Evolutionary conservation across 164 flowering plant species (phyloP).

Genomic region (Brasenia schreberi): DNA sequence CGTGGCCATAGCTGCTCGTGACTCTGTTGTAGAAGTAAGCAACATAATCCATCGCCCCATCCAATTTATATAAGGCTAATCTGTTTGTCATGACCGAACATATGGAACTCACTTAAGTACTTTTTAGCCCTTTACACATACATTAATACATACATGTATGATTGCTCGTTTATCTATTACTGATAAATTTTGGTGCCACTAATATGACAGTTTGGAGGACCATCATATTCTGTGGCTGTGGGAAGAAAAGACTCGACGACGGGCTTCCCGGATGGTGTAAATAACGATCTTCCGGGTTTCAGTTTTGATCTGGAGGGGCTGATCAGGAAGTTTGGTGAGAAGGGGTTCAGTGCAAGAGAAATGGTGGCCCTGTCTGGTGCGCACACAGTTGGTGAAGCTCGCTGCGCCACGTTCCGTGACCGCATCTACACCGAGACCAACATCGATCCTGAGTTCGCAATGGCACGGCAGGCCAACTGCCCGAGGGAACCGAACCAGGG

Average conservation of each 20-base stretch:
- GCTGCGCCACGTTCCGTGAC: constrained; percentile 15
- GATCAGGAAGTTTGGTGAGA: constrained; percentile 9
- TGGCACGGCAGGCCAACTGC: constrained; percentile 12
- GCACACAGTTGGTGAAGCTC: constrained; percentile 33
- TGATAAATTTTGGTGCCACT: background rate
- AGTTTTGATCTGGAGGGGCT: constrained; percentile 10
- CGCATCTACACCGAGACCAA: constrained; percentile 27
- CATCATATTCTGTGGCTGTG: constrained; percentile 20
- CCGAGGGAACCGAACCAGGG: constrained; percentile 9
- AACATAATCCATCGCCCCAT: too few relatives aligned
- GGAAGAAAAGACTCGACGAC: constrained; percentile 39
- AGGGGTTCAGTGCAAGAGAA: constrained; percentile 24
- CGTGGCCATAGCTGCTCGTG: constrained; percentile 20
- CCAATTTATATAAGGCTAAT: too few relatives aligned
- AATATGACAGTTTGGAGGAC: constrained; percentile 29
- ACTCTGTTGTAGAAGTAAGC: constrained; percentile 14
- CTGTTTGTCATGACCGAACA: too few relatives aligned
- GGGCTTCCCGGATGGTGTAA: constrained; percentile 17
- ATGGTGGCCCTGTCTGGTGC: constrained; percentile 40
- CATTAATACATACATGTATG: too few relatives aligned
- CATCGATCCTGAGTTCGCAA: constrained; percentile 22
- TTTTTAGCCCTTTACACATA: background rate
- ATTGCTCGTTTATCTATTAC: background rate
- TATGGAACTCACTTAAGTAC: background rate
- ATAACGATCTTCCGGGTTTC: constrained; percentile 18